A percentile compares a stretch with the other conserved stretches of the same genome.
These are phyloP conservation scores for Naumovozyma baii DNA, from an alignment of 805 yeast species.

Conservation along the genomic window DNA sequence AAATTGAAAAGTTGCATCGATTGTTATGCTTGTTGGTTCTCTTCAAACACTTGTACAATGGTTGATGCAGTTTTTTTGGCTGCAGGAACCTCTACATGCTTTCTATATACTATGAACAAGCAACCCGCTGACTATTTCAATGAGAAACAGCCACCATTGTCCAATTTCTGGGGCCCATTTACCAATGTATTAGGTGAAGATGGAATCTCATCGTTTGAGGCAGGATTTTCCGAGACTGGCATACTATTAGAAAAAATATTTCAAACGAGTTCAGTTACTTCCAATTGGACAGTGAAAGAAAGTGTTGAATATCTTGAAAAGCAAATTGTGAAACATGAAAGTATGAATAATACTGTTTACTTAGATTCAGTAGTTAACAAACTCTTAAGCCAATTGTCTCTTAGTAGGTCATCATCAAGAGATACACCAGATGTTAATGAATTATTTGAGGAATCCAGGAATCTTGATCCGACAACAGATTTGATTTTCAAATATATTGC, in stretches of 20 bases:
- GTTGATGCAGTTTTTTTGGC: slow-evolving; percentile 36
- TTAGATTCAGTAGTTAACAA: slow-evolving; percentile 16
- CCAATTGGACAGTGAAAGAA: not conserved
- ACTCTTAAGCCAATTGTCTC: not conserved
- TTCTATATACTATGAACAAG: slow-evolving; percentile 27
- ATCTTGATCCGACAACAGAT: slow-evolving; percentile 7
- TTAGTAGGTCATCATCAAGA: not conserved
- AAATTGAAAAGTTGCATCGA: slow-evolving; percentile 47
- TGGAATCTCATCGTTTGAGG: slow-evolving; percentile 34
- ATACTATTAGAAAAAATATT: slow-evolving; percentile 40
- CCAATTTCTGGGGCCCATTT: slow-evolving; percentile 50
- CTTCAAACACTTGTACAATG: slow-evolving; percentile 25
- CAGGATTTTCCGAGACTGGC: slow-evolving; percentile 55
- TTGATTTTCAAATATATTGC: slow-evolving; percentile 37
- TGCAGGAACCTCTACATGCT: slow-evolving; percentile 59
- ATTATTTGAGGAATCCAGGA: not conserved
- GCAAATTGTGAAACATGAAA: slow-evolving; percentile 10
- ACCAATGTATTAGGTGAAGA: slow-evolving; percentile 25
- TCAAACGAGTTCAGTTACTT: slow-evolving; percentile 32
- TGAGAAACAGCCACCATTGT: not conserved
- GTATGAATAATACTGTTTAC: slow-evolving; percentile 15
- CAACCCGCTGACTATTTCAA: not conserved
- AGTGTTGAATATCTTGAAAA: slow-evolving; percentile 21
- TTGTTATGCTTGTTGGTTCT: slow-evolving; percentile 48
- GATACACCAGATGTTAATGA: not conserved